Percentiles rank a stretch among this genome's conserved stretches.
Evolutionary conservation across 1,284 basidiomycete genomes (phyloP).

Genomic region (Pascua sp.): DNA sequence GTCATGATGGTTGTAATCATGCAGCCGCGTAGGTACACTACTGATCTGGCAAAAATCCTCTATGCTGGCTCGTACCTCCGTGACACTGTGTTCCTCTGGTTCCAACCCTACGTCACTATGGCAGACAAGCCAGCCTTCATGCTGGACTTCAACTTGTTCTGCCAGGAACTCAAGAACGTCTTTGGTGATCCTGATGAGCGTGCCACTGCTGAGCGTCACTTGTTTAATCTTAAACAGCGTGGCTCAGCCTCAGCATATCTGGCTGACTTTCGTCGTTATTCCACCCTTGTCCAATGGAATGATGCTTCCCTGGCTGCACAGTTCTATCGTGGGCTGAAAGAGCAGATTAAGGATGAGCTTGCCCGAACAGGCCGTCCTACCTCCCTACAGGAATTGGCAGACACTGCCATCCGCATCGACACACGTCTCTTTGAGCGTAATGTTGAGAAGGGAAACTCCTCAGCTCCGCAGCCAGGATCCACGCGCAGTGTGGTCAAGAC

Average conservation of each 20-base stretch:
- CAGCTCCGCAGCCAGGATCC: too few relatives aligned
- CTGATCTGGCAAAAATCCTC: conserved; percentile 14
- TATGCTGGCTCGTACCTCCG: conserved; percentile 19
- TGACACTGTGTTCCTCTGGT: conserved; percentile 18
- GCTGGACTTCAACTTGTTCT: conserved; percentile 1
- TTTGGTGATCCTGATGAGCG: conserved; percentile 20
- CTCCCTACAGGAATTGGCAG: not conserved
- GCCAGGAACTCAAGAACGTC: conserved; percentile 4
- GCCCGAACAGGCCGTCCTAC: not conserved
- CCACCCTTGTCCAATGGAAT: conserved; percentile 15
- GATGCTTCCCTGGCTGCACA: conserved; percentile 12
- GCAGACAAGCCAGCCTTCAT: conserved; percentile 2
- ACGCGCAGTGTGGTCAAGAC: not conserved
- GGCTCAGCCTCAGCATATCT: conserved; percentile 15
- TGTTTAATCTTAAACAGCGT: conserved; percentile 13
- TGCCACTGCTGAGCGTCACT: conserved; percentile 10
- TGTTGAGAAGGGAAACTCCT: not conserved
- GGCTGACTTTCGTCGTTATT: conserved; percentile 12
- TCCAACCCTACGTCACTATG: conserved; percentile 9
- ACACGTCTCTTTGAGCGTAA: conserved; percentile 14
- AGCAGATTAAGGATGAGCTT: conserved; percentile 18
- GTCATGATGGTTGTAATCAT: conserved; percentile 7
- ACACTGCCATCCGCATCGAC: conserved; percentile 12
- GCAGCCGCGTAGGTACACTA: conserved; percentile 10
- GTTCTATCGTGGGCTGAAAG: conserved; percentile 22